phyloP scores from a whole-genome alignment of 2,329 filamentous ascomycete genomes.

The Laburnicola sp. region DNA sequence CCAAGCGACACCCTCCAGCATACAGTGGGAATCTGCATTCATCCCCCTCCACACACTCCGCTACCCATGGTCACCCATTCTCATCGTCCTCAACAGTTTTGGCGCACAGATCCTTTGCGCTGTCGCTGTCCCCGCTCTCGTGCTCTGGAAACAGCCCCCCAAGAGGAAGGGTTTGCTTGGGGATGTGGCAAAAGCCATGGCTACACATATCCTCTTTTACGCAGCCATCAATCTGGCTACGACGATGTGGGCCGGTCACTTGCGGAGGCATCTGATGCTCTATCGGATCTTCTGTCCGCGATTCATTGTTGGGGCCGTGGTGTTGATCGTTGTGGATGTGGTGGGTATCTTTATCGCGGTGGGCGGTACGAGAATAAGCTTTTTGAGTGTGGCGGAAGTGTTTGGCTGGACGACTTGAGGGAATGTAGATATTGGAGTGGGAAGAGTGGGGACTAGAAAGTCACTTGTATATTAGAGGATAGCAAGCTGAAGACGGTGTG shows the following conservation, averaged over 20 bases:
- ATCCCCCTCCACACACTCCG: conserved; percentile 79
- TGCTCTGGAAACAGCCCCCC: conserved; percentile 86
- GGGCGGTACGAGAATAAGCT: conserved; percentile 73
- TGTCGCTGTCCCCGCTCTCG: conserved; percentile 75
- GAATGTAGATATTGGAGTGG: neutral
- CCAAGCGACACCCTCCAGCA: conserved; percentile 80
- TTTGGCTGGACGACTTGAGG: conserved; percentile 63
- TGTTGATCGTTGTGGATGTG: conserved; percentile 76
- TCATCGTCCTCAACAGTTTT: conserved; percentile 84
- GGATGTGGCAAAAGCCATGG: conserved; percentile 69
- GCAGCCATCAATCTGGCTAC: conserved; percentile 82
- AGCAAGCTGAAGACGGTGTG: no score
- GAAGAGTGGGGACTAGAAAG: neutral
- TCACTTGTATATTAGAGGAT: neutral
- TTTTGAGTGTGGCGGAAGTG: conserved; percentile 77
- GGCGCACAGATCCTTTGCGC: conserved; percentile 84
- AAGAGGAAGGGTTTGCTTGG: conserved; percentile 67
- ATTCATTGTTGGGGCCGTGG: conserved; percentile 78
- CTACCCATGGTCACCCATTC: conserved; percentile 86
- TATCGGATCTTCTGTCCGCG: conserved; percentile 91
- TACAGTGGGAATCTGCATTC: conserved; percentile 97
- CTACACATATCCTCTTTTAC: conserved; percentile 78
- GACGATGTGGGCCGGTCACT: conserved; percentile 84
- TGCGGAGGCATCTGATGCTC: conserved; percentile 92
- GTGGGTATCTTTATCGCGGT: conserved; percentile 72